Conservation (phyloP, 2,329 filamentous ascomycete species). For the Incumbomyces lentus region DNA sequence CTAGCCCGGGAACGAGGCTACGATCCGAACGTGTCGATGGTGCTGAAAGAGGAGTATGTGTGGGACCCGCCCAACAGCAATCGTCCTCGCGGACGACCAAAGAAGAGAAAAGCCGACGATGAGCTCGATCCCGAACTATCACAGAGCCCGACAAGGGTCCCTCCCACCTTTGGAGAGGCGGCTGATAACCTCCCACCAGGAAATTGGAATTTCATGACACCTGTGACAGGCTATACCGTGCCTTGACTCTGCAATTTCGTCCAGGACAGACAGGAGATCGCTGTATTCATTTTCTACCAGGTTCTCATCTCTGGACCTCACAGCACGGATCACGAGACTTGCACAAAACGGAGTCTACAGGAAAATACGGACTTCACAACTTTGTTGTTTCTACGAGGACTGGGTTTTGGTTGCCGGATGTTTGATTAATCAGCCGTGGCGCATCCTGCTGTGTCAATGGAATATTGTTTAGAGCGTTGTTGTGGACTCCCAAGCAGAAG, state of each 20-base stretch:
- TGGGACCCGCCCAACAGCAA: conserved; percentile 19
- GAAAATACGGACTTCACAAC: no score
- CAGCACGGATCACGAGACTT: no score
- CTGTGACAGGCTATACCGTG: conserved; percentile 16
- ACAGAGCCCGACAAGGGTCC: conserved; percentile 2
- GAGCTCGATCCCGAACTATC: conserved; percentile 25
- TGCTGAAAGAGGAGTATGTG: conserved; percentile 22
- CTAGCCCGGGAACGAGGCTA: conserved; percentile 21
- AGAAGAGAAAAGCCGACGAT: conserved; percentile 21
- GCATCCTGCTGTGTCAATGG: no score
- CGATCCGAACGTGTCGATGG: conserved; percentile 20
- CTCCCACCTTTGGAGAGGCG: conserved; percentile 6
- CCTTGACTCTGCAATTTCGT: not conserved
- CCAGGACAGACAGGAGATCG: no score
- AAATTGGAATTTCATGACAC: conserved; percentile 22
- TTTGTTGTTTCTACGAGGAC: no score
- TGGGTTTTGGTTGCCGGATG: no score
- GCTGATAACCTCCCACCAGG: conserved; percentile 19
- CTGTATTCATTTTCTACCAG: no score
- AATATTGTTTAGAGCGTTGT: no score
- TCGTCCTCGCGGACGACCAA: conserved; percentile 18
- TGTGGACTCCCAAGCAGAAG: no score
- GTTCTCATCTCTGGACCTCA: no score
- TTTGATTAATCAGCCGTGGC: no score
- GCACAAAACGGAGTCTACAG: no score